Conservation (phyloP, 805 yeast genomes). For the Spathaspora passalidarum region DNA sequence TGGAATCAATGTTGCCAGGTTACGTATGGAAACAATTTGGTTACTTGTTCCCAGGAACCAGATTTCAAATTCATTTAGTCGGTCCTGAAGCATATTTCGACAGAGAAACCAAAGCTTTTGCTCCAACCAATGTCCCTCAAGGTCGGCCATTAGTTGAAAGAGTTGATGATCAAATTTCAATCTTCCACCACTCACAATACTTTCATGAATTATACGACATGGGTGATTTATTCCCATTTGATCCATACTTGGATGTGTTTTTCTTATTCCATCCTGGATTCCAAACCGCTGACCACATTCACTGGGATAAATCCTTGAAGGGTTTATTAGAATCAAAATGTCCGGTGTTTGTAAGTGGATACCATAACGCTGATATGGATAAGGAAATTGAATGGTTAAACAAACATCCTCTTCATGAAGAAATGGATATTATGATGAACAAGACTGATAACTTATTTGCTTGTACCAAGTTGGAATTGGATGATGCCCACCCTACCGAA, state of each 20-base stretch:
- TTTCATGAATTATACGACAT: slow-evolving; percentile 89
- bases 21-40: slow-evolving; percentile 95
- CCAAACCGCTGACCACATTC: slow-evolving; percentile 74
- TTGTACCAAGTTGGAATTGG: slow-evolving; percentile 91
- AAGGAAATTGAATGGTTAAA: slow-evolving; percentile 74
- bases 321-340: slow-evolving; percentile 92
- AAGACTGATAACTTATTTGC: slow-evolving; percentile 71
- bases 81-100: slow-evolving; percentile 92
- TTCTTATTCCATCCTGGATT: slow-evolving; percentile 96
- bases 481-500: slow-evolving; percentile 89
- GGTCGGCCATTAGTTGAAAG: slow-evolving; percentile 69
- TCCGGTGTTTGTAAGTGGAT: slow-evolving; percentile 86
- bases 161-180: slow-evolving; percentile 67
- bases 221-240: slow-evolving; percentile 96
- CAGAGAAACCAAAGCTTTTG: slow-evolving; percentile 59
- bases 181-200: slow-evolving; percentile 84
- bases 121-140: slow-evolving; percentile 45
- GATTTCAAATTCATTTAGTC: slow-evolving; percentile 84
- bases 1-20: slow-evolving; percentile 90
- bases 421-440: slow-evolving; percentile 78
- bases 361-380: slow-evolving; percentile 67
- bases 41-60: slow-evolving; percentile 76
- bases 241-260: slow-evolving; percentile 91
- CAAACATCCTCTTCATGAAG: slow-evolving; percentile 56
- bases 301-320: slow-evolving; percentile 83